Conservation (phyloP, 306 rosid genomes). For the Potentilla sterilis region DNA sequence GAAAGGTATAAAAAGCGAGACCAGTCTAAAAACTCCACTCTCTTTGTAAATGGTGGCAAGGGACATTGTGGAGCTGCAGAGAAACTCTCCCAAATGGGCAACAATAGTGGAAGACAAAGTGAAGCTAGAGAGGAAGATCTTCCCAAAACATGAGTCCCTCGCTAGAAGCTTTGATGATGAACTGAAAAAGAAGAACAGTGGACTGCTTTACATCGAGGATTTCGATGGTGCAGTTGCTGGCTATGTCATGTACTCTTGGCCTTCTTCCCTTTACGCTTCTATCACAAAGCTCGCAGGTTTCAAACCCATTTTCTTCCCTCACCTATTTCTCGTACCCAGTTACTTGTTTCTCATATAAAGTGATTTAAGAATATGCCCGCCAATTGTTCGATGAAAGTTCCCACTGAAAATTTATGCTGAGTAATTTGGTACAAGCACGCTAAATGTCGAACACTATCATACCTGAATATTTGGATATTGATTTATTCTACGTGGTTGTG, state of each 20-base stretch:
- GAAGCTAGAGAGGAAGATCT: slow-evolving; percentile 70
- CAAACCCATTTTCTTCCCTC: slow-evolving; percentile 10
- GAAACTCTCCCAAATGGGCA: slow-evolving; percentile 41
- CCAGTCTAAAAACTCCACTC: neutral
- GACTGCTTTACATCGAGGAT: slow-evolving; percentile 60
- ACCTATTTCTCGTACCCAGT: too few species aligned
- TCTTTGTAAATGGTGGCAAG: slow-evolving; percentile 35
- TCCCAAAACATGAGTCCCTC: slow-evolving; percentile 84
- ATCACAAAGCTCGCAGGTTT: slow-evolving; percentile 92
- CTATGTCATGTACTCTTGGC: slow-evolving; percentile 84
- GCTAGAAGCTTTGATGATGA: slow-evolving; percentile 70
- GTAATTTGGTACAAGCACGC: neutral
- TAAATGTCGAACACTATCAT: neutral
- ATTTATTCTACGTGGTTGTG: slow-evolving; percentile 11
- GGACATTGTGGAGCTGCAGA: slow-evolving; percentile 49
- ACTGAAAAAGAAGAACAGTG: slow-evolving; percentile 62
- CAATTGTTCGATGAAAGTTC: slow-evolving; percentile 48
- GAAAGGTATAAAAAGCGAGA: neutral
- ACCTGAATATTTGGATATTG: neutral
- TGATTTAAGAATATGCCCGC: neutral
- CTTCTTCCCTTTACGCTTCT: slow-evolving; percentile 71
- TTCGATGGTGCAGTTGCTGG: slow-evolving; percentile 53
- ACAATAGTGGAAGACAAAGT: slow-evolving; percentile 63
- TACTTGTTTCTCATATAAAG: neutral
- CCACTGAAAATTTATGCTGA: neutral